Evolutionary conservation across 2,329 filamentous ascomycete genomes (phyloP), one percentile per base, ranked within the genome.

Genomic region (Colletotrichum lini): DNA sequence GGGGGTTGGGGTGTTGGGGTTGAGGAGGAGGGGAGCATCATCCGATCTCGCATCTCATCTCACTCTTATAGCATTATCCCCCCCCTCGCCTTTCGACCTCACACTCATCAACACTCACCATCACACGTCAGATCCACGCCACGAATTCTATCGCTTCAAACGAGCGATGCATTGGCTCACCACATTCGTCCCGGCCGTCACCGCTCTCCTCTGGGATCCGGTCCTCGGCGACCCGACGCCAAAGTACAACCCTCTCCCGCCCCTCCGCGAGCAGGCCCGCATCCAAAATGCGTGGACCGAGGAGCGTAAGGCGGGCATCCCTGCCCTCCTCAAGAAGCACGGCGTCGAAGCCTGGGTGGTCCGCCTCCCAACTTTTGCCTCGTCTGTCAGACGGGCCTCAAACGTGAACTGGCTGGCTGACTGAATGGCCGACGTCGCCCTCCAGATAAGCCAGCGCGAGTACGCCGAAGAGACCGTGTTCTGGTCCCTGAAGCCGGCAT

Each of bases 401-500:
- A 12, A 4, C 10, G 30, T 30, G 30, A 30, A 30, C 30, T 7
- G 30, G 30, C 30, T 30, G 30, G 30, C 30, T 30, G 30, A 30
- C 30, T 8, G 3, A 23, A 49, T 69, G 13, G 65, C 59, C 38
- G 3, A 23, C 15, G 7, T 26, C 12, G 30, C 15, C 56, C 8
- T 38, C 54, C 38, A 86, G 84, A 84, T 86, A 73, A 85, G 83
- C 78, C 84, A 87, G 77, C 83, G 82, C 60, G 85, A 87, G 73
- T 86, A 87, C 74, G 84, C 83, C 70, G 85, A 87, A 74, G 85
- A 87, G 67, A 86, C 85, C 0, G 81, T 84, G 30, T 87, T 87
- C 77, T 87, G 85, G 84, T 84, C 85, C 4, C 80, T 87, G 44
- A 87, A 86, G 73, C 77, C 79, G 23, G 82, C 82, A 6, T 79